A percentile compares a stretch with the other conserved stretches of the same genome.
phyloP scores from a whole-genome alignment of 2,329 filamentous ascomycete species.

The Aspergillus clavatus region DNA sequence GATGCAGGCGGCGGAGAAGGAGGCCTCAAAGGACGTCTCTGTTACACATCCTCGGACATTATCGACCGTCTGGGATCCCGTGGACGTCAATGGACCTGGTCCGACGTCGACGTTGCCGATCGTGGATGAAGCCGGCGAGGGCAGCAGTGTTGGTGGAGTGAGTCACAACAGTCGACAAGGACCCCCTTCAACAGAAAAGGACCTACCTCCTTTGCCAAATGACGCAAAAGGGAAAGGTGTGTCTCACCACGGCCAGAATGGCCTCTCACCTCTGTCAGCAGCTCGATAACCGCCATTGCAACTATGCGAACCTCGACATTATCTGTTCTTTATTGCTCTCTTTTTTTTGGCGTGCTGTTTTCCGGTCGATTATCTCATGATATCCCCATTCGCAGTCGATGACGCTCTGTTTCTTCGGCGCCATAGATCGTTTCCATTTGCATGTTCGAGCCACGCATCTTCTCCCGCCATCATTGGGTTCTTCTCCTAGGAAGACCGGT shows the following conservation, averaged over 20 bases:
- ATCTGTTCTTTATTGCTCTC: not conserved
- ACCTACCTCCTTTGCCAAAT: slow-evolving; percentile 25
- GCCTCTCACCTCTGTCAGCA: slow-evolving; percentile 4
- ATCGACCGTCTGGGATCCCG: slow-evolving; percentile 53
- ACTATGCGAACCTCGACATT: not conserved
- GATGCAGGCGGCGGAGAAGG: slow-evolving; percentile 57
- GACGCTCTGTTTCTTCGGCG: slow-evolving; percentile 14
- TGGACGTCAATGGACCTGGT: slow-evolving; percentile 51
- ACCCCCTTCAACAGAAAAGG: slow-evolving; percentile 26
- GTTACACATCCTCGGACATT: slow-evolving; percentile 61
- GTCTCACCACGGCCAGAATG: slow-evolving; percentile 6
- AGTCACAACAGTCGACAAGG: slow-evolving; percentile 48
- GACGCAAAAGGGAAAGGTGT: slow-evolving; percentile 24
- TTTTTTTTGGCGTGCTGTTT: not conserved
- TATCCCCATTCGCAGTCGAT: slow-evolving; percentile 16
- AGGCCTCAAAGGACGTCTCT: slow-evolving; percentile 56
- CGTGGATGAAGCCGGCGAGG: slow-evolving; percentile 85
- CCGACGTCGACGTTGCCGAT: slow-evolving; percentile 64
- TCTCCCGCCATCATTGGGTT: slow-evolving; percentile 7
- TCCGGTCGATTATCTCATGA: slow-evolving; percentile 17
- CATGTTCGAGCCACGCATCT: slow-evolving; percentile 17
- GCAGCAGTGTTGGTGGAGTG: slow-evolving; percentile 58
- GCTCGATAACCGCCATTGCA: not conserved
- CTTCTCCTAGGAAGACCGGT: slow-evolving; percentile 7
- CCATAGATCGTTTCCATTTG: slow-evolving; percentile 10